These are phyloP conservation scores for Mycena crocata DNA, from an alignment of 768 basidiomycete species.

Conservation along the genomic window DNA sequence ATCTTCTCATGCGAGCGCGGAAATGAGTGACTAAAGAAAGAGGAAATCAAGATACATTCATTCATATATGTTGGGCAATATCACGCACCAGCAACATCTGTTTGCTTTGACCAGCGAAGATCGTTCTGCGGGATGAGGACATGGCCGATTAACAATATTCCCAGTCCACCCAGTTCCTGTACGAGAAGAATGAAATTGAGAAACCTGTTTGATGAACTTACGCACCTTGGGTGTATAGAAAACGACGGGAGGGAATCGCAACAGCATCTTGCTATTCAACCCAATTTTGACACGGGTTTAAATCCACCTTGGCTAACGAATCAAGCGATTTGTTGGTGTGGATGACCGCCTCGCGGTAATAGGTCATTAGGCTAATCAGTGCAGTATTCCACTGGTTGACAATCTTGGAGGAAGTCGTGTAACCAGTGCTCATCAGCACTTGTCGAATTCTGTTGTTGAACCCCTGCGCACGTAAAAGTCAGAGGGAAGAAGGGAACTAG, in stretches of 20 bases:
- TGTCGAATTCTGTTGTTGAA: constrained; percentile 98
- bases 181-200: constrained; percentile 6
- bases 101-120: constrained; percentile 97
- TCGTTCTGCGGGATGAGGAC: constrained; percentile 98
- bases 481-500: constrained; percentile 4
- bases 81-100: constrained; percentile 83
- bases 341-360: constrained; percentile 97
- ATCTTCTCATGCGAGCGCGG: constrained; percentile 97
- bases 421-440: constrained; percentile 98
- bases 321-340: constrained; percentile 97
- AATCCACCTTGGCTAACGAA: constrained; percentile 96
- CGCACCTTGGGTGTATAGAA: constrained; percentile 93
- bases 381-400: constrained; percentile 99
- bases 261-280: constrained; percentile 99
- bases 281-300: constrained; percentile 99
- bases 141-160: constrained; percentile 99
- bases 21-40: constrained; percentile 86
- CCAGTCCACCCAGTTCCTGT: constrained; percentile 94
- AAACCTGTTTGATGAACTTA: neutral
- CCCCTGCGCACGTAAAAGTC: constrained; percentile 59
- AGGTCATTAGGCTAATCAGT: constrained; percentile 96
- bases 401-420: constrained; percentile 98
- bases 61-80: neutral
- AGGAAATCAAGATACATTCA: constrained; percentile 19
- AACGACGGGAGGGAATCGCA: constrained; percentile 96